These are phyloP conservation scores for Rhynchosporium graminicola DNA, from an alignment of 2,329 filamentous ascomycete genomes.

Conservation along the genomic window DNA sequence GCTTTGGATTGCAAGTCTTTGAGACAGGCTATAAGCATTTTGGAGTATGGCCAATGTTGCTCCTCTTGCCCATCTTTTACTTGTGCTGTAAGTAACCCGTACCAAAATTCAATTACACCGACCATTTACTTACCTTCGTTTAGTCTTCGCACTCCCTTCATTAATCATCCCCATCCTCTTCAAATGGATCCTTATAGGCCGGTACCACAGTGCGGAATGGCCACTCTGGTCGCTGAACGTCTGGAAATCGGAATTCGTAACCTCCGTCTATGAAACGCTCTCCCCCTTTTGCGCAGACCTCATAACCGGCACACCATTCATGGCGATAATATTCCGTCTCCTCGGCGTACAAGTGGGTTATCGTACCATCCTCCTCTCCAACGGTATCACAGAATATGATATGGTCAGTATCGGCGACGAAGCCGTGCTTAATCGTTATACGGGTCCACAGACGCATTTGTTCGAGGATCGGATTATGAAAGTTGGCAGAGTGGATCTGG, in stretches of 20 bases:
- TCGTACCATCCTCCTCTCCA: constrained; percentile 14
- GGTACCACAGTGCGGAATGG: constrained; percentile 12
- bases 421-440: constrained; percentile 4
- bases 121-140: not conserved
- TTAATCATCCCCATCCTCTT: constrained; percentile 6
- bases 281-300: constrained; percentile 5
- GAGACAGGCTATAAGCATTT: constrained; percentile 3
- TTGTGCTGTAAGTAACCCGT: not conserved
- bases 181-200: constrained; percentile 19
- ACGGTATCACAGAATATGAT: constrained; percentile 15
- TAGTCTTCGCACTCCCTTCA: constrained; percentile 14
- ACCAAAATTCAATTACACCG: not conserved
- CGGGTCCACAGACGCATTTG: constrained; percentile 13
- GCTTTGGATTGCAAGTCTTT: constrained; percentile 15
- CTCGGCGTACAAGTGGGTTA: constrained; percentile 8
- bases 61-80: constrained; percentile 1
- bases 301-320: not conserved
- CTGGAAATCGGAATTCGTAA: constrained; percentile 16
- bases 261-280: constrained; percentile 10
- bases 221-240: constrained; percentile 14
- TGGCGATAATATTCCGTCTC: not conserved
- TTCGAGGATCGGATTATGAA: constrained; percentile 19
- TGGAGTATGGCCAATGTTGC: not conserved
- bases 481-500: constrained; percentile 10
- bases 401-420: constrained; percentile 17